These are phyloP conservation scores for Ogataea polymorpha DNA, from an alignment of 805 yeast genomes.

Conservation along the genomic window DNA sequence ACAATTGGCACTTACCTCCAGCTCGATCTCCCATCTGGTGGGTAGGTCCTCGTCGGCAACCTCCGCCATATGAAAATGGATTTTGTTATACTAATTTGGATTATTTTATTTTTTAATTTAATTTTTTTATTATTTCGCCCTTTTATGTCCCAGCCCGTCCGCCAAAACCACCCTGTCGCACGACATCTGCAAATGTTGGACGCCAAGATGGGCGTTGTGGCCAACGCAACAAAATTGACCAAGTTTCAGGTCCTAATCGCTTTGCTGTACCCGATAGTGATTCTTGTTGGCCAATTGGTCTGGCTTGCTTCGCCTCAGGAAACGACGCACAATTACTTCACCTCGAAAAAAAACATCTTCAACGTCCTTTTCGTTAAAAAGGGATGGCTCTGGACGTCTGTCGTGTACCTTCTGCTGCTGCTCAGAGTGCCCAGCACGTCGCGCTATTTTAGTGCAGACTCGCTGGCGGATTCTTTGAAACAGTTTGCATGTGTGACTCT, in stretches of 20 bases:
- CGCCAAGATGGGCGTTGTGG: constrained; percentile 3
- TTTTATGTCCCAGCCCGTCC: constrained; percentile 1
- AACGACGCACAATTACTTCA: constrained; percentile 47
- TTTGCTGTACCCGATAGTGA: constrained; percentile 35
- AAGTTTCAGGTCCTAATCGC: constrained; percentile 13
- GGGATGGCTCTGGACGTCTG: constrained; percentile 91
- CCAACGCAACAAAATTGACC: constrained; percentile 8
- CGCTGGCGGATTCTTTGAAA: constrained; percentile 19
- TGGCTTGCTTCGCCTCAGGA: constrained; percentile 43
- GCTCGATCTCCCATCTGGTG: constrained; percentile 82
- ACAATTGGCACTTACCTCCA: constrained; percentile 51
- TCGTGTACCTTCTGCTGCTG: constrained; percentile 33
- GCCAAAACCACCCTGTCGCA: constrained; percentile 7
- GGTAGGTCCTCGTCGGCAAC: constrained; percentile 43
- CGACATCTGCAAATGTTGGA: constrained; percentile 12
- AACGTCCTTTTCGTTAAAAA: constrained; percentile 76
- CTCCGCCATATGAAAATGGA: constrained; percentile 1
- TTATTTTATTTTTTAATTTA: too few relatives aligned
- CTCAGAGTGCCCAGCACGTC: constrained; percentile 13
- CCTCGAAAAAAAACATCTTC: constrained; percentile 64
- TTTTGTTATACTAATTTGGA: neutral
- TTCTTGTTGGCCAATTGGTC: constrained; percentile 51
- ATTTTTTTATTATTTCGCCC: neutral
- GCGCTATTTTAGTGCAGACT: constrained; percentile 4
- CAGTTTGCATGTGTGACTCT: constrained; percentile 55